Base-by-base conservation (phyloP, 768 basidiomycete species). In the Cystobasidium onofrii region DNA sequence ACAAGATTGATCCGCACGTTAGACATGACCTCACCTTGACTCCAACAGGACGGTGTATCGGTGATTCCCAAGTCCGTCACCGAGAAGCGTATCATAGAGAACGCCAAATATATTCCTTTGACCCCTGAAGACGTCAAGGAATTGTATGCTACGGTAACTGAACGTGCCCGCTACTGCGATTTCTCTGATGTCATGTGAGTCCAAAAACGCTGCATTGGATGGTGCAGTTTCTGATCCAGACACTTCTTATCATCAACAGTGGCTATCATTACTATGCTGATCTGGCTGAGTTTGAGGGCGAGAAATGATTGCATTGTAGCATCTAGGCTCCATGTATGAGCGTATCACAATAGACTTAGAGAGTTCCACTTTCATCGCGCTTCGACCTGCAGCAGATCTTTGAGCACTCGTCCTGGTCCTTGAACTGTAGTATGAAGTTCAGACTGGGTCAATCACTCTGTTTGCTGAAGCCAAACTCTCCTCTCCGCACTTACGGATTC, bases 171-270 rank as follows among this genome's bases (percentile, higher is more conserved):
- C 27, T 60, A 60, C 57, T 60, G 57, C 33, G 57, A 60, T 27
- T 60, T 60, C 33, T 60, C 57, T 29, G 57, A 60, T 34, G 57
- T 60, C 15, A 60, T 60, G 57, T 60, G 31, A 60, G 57, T 60
- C 29, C 15, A 20, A 2, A 20, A 17, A 20, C 57, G n/a, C 31
- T 4, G 33, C 33, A 4, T 29, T 20, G 12, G 18, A 20, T 6
- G 4, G 20, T 20, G 52, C 33, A 29, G 25, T 6, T 4, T 9
- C 57, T 34, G 57, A 27, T 29, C 7, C n/a, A 29, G 6, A 60
- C 57, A 29, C 12, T 15, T 17, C 57, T 29, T 29, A 13, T 34
- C 6, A 27, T 17, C 31, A 60, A n/a, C n/a, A n/a, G 57, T 20
- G 57, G 57, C 25, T 60, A 60, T 23, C 10, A 60, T 6, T 60